Conservation (phyloP, 2,329 filamentous ascomycete species). For the Aspergillus amoenus region DNA sequence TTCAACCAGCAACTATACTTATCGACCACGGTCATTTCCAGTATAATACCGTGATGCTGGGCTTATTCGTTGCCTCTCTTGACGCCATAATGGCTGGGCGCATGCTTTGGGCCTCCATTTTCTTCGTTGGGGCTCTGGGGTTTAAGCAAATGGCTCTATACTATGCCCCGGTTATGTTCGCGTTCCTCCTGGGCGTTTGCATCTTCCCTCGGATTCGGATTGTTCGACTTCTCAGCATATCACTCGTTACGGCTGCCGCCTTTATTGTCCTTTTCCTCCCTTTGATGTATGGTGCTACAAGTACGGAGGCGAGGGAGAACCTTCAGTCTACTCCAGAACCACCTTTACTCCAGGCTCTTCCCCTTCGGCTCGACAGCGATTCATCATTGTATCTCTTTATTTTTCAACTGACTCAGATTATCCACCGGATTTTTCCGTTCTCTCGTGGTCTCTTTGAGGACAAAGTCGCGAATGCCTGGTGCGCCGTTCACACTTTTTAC, state of each 20-base stretch:
- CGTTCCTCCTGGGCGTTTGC: conserved; percentile 84
- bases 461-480: conserved; percentile 99
- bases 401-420: conserved; percentile 76
- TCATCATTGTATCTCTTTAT: conserved; percentile 72
- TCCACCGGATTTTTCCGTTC: conserved; percentile 95
- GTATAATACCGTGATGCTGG: conserved; percentile 98
- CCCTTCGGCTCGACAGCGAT: conserved; percentile 59
- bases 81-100: conserved; percentile 85
- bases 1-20: conserved; percentile 87
- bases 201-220: conserved; percentile 70
- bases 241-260: conserved; percentile 67
- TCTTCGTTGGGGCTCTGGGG: conserved; percentile 89
- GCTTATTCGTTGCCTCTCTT: conserved; percentile 80
- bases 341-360: conserved; percentile 57
- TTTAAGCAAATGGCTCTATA: conserved; percentile 99
- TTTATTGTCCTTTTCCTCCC: conserved; percentile 77
- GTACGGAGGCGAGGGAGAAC: conserved; percentile 66
- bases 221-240: conserved; percentile 70
- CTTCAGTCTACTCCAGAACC: conserved; percentile 63
- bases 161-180: conserved; percentile 90
- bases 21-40: conserved; percentile 97
- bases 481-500: conserved; percentile 81
- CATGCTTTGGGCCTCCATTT: conserved; percentile 83
- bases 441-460: conserved; percentile 95
- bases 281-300: conserved; percentile 68